These are phyloP conservation scores for Mycena kentingensis DNA, from an alignment of 768 basidiomycete genomes.

Conservation along the genomic window DNA sequence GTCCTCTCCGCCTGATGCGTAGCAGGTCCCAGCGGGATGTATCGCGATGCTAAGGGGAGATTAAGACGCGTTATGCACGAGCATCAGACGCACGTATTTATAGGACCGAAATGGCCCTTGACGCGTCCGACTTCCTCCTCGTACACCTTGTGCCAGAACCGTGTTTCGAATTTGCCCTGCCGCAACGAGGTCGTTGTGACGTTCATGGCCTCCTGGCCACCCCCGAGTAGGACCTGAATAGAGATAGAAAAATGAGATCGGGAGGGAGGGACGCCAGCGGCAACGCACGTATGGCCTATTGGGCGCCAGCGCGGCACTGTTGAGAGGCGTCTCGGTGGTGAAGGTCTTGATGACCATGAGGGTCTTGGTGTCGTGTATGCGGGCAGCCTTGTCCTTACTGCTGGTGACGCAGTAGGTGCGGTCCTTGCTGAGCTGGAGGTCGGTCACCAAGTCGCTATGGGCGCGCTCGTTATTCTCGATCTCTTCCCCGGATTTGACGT, in stretches of 20 bases:
- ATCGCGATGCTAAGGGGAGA: constrained; percentile 73
- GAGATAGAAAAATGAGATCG: background rate
- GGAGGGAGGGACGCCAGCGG: background rate
- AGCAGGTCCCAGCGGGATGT: constrained; percentile 84
- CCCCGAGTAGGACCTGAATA: constrained; percentile 80
- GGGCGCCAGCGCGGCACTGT: constrained; percentile 87
- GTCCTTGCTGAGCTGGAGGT: constrained; percentile 88
- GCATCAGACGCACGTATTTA: constrained; percentile 78
- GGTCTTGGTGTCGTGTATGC: constrained; percentile 89
- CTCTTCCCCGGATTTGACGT: constrained; percentile 86
- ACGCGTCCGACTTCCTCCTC: constrained; percentile 98
- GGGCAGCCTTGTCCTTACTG: constrained; percentile 95
- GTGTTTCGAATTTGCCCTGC: constrained; percentile 96
- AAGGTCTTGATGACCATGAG: constrained; percentile 92
- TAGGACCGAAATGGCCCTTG: constrained; percentile 95
- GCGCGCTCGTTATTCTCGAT: constrained; percentile 81
- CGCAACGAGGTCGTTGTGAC: constrained; percentile 93
- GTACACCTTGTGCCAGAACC: constrained; percentile 97
- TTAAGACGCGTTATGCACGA: constrained; percentile 7
- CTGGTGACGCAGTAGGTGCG: constrained; percentile 94
- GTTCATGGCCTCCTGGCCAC: constrained; percentile 97
- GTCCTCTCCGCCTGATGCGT: constrained; percentile 96
- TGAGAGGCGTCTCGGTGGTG: constrained; percentile 90
- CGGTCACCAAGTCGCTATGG: constrained; percentile 85
- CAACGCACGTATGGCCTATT: constrained; percentile 78